Conservation (phyloP, 2,329 filamentous ascomycete genomes). For the Aspergillus pseudonomiae region DNA sequence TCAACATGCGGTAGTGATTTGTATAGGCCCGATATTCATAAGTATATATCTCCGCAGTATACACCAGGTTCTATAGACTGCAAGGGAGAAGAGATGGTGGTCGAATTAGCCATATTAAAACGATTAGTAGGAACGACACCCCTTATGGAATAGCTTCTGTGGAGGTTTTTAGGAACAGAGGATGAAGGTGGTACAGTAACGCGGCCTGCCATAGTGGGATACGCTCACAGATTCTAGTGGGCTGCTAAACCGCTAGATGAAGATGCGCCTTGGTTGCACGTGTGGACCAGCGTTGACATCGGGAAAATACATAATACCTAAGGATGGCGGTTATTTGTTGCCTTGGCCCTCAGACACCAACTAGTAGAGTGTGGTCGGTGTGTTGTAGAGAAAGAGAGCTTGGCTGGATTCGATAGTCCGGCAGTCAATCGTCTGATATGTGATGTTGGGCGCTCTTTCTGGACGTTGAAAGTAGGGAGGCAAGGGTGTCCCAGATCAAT, state of each 20-base stretch:
- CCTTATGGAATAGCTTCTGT: no score
- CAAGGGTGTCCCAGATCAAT: not conserved
- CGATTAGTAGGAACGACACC: no score
- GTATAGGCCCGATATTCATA: not conserved
- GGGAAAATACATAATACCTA: not conserved
- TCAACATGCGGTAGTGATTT: not conserved
- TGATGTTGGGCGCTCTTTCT: not conserved
- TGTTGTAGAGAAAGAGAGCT: not conserved
- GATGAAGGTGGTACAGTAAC: not conserved
- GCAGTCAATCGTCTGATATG: not conserved
- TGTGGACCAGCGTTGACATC: not conserved
- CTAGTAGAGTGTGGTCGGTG: not conserved
- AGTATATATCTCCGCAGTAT: not conserved
- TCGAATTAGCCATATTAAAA: no score
- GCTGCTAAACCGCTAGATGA: not conserved
- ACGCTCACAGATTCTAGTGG: not conserved
- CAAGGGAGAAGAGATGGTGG: no score
- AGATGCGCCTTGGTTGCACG: not conserved
- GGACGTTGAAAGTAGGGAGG: not conserved
- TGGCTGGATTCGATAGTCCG: not conserved
- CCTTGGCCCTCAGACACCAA: no score
- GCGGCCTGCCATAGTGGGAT: no score
- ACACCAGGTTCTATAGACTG: no score
- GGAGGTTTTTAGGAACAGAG: no score
- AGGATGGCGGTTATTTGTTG: not conserved